A percentile compares a stretch with the other conserved stretches of the same genome.
Conservation (phyloP, 139 green algal genomes). For the Volvox africanus region DNA sequence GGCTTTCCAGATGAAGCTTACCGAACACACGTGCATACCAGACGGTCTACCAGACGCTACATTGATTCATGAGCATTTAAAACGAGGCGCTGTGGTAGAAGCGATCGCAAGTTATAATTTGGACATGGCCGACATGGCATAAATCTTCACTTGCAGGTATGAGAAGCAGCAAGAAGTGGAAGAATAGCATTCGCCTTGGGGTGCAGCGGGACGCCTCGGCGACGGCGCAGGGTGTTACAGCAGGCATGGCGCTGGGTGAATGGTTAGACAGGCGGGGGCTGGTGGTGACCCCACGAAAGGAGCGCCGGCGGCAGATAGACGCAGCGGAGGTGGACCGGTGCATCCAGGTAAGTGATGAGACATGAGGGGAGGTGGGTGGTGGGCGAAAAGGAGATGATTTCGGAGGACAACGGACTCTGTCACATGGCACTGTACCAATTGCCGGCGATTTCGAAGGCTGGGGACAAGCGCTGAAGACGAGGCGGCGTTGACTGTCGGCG, state of each 20-base stretch:
- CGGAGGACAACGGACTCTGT: neutral
- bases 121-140: too few relatives aligned
- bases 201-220: neutral
- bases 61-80: too few relatives aligned
- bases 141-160: conserved; percentile 3
- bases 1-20: too few relatives aligned
- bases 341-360: conserved; percentile 1
- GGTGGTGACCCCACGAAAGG: neutral
- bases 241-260: neutral
- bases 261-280: conserved; percentile 32
- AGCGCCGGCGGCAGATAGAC: neutral
- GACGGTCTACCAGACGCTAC: too few relatives aligned
- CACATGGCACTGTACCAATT: neutral
- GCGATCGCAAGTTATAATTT: too few relatives aligned
- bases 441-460: neutral
- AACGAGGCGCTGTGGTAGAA: too few relatives aligned
- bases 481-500: too few relatives aligned
- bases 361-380: neutral
- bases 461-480: neutral
- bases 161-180: conserved; percentile 46
- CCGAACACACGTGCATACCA: too few relatives aligned
- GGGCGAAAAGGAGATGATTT: neutral
- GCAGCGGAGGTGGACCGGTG: conserved; percentile 19
- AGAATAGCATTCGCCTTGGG: conserved; percentile 31
- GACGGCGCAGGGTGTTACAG: neutral